phyloP scores from a whole-genome alignment of 2,329 filamentous ascomycete species.

The Penicillium sp. region DNA sequence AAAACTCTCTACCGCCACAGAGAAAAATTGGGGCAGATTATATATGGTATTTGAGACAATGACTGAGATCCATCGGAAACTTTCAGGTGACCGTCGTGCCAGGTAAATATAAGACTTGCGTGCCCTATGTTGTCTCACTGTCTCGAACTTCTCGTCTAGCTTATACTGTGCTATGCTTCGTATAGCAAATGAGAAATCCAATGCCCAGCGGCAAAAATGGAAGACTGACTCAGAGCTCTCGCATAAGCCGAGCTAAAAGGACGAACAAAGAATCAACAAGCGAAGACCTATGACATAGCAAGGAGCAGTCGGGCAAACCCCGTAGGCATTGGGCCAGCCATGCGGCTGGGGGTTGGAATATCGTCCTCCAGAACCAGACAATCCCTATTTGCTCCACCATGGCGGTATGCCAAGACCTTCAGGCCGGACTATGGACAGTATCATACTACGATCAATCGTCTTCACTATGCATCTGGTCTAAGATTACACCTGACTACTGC shows the following conservation, averaged over 20 bases:
- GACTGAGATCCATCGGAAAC: conserved; percentile 6
- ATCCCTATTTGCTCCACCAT: conserved; percentile 9
- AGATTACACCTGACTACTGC: conserved; percentile 8
- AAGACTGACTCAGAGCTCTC: conserved; percentile 7
- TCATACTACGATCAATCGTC: conserved; percentile 5
- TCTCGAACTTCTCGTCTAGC: conserved; percentile 10
- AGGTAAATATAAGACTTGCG: conserved; percentile 17
- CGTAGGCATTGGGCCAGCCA: conserved; percentile 18
- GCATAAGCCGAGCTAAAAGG: conserved; percentile 17
- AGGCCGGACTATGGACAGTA: conserved; percentile 6
- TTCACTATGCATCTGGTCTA: conserved; percentile 9
- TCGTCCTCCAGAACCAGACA: conserved; percentile 5
- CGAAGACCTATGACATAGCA: conserved; percentile 11
- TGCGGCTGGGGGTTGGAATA: conserved; percentile 16
- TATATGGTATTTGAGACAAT: conserved; percentile 13
- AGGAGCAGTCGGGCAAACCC: conserved; percentile 17
- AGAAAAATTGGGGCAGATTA: conserved; percentile 11
- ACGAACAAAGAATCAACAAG: conserved; percentile 9
- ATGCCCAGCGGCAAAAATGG: conserved; percentile 18
- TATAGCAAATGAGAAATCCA: conserved; percentile 11
- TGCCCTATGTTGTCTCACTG: conserved; percentile 11
- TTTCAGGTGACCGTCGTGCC: conserved; percentile 4
- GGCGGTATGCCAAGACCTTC: conserved; percentile 6
- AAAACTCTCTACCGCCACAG: background rate
- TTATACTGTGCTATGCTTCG: conserved; percentile 13